These are phyloP conservation scores for Nothopassalora personata DNA, from an alignment of 2,329 filamentous ascomycete genomes.

Conservation along the genomic window DNA sequence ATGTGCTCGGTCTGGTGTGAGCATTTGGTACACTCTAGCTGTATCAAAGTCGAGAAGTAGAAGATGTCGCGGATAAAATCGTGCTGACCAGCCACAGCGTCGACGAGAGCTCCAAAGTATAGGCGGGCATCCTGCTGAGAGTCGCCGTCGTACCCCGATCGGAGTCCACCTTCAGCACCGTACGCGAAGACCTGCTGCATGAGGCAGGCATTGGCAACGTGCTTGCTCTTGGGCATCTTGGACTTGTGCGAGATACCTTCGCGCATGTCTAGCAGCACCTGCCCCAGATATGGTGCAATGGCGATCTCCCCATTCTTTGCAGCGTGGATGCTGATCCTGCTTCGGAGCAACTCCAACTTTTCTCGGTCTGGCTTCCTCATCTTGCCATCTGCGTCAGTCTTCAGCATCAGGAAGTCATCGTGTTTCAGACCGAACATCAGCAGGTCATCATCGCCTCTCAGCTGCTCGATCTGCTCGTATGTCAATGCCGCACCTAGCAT, in stretches of 20 bases:
- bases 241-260: not conserved
- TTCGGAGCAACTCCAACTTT: not conserved
- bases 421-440: not conserved
- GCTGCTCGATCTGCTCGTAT: not conserved
- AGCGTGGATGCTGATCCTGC: not conserved
- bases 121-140: conserved; percentile 16
- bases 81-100: conserved; percentile 3
- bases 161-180: not conserved
- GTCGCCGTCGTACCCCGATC: conserved; percentile 2
- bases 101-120: conserved; percentile 11
- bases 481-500: conserved; percentile 11
- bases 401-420: not conserved
- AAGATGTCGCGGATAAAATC: conserved; percentile 9
- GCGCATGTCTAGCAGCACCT: conserved; percentile 13
- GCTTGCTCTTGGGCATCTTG: not conserved
- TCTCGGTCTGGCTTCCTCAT: not conserved
- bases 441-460: not conserved
- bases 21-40: not conserved
- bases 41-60: not conserved
- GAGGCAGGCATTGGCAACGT: conserved; percentile 2
- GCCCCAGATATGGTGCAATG: conserved; percentile 14
- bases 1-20: not conserved
- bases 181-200: conserved; percentile 18
- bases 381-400: not conserved
- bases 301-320: conserved; percentile 2